Evolutionary conservation across 176 grass and related monocot genomes (phyloP), one percentile per base, ranked within the genome.

Genomic region (Carex pumila): DNA sequence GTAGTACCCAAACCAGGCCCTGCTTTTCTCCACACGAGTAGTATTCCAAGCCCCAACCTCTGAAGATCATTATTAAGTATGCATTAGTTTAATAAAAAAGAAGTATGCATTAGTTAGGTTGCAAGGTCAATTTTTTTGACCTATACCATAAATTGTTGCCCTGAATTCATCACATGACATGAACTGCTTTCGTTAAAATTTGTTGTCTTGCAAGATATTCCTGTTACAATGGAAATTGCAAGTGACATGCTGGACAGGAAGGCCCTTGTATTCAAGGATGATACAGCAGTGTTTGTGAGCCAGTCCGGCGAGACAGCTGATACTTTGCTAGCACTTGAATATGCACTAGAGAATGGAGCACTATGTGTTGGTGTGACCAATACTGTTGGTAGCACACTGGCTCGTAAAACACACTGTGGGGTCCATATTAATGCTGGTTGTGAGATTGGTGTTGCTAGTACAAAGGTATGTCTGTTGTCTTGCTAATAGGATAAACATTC

Each of bases 301-400:
- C 95, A 98, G 62, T 98, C 95, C 57, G 95, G 95, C 32, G 92
- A 98, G 83, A 95, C 95, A 30, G 95, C 95, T 34, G 95, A 98
- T 80, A 98, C 95, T 85, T 91, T 98, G 53, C 85, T 93, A 29
- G 92, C 95, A 71, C 92, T 98, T 76, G 92, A 98, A 59, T 98
- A 98, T 91, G 92, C 95, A 29, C 77, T 95, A 81, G 88, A 84
- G 87, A 93, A 93, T 60, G 95, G 89, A 45, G 95, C 92, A 21
- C 85, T 98, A 82, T 98, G 95, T 89, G 91, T 98, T 76, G 95
- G 95, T 29, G 80, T 95, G 72, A 93, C 95, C 83, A 98, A 98
- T 85, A 98, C 95, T 8, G 92, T 95, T 45, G 95, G 95, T 63
- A 93, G 91, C 84, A 90, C 92, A 66, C 82, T 98, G 32, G 90